Evolutionary conservation across 73 alveolate species (phyloP).

Genomic region (Uronychia binucleata): DNA sequence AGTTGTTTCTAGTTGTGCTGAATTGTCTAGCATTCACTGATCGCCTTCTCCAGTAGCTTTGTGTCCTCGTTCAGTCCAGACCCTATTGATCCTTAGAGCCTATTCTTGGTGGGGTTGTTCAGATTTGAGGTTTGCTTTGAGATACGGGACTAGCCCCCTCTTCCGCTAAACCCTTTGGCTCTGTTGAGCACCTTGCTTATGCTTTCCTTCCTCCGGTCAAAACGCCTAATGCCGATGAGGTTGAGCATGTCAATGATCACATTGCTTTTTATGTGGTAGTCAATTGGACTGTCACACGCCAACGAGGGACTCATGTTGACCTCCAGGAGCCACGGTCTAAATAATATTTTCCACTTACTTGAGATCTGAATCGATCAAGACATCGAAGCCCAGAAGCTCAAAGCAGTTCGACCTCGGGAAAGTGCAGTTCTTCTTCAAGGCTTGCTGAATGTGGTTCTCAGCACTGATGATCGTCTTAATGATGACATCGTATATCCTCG

Average conservation of each 20-base stretch:
- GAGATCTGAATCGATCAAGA: conserved; percentile 68
- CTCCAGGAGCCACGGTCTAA: conserved; percentile 87
- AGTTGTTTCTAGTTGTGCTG: background rate
- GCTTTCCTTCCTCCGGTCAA: background rate
- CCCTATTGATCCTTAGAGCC: background rate
- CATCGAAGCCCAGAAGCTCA: conserved; percentile 74
- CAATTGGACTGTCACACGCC: conserved; percentile 74
- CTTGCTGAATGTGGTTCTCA: conserved; percentile 11
- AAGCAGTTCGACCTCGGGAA: conserved; percentile 13
- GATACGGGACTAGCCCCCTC: background rate
- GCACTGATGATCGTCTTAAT: conserved; percentile 34
- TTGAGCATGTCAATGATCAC: conserved; percentile 66
- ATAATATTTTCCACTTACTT: conserved; percentile 9
- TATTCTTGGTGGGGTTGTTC: background rate
- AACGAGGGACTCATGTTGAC: conserved; percentile 85
- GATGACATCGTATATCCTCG: conserved; percentile 66
- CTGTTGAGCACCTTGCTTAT: background rate
- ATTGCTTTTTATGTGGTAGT: conserved; percentile 70
- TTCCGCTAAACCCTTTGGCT: background rate
- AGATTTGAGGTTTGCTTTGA: background rate
- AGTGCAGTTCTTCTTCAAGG: conserved; percentile 5
- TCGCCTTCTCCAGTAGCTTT: background rate
- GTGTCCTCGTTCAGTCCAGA: background rate
- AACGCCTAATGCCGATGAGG: conserved; percentile 7
- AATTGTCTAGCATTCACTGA: background rate